A percentile compares a stretch with the other conserved stretches of the same genome.
Conservation (phyloP, 257 asterid species). For the Fraxinus cuspidata region DNA sequence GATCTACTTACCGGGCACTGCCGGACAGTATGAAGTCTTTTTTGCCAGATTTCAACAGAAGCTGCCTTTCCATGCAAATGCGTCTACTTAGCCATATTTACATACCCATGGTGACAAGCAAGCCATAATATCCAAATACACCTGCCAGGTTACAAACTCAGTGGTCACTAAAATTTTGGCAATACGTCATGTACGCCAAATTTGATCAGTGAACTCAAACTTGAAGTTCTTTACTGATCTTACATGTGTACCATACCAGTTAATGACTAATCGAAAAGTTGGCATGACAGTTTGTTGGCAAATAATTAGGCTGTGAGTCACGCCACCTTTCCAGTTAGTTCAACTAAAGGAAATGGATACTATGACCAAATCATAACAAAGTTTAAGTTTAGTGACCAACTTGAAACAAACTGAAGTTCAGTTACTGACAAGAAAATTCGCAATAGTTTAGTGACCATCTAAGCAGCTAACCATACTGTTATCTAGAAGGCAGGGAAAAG, state of each 20-base stretch:
- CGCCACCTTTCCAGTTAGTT: not conserved
- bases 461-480: not conserved
- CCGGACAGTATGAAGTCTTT: not conserved
- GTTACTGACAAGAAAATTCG: not conserved
- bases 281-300: not conserved
- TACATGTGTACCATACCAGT: not conserved
- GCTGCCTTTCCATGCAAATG: not conserved
- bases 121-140: not conserved
- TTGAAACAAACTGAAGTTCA: not conserved
- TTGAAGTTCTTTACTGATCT: not conserved
- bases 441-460: not conserved
- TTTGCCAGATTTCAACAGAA: not conserved
- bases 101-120: not conserved
- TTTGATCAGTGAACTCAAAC: not conserved
- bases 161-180: not conserved
- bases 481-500: constrained; percentile 46
- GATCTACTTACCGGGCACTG: not conserved
- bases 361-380: not conserved
- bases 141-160: not conserved
- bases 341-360: not conserved
- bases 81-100: not conserved
- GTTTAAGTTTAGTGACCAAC: not conserved
- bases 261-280: not conserved
- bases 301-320: not conserved
- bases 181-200: not conserved